Evolutionary conservation across 108 stramenopile genomes (phyloP).

Genomic region (Stephanodiscus triporus): DNA sequence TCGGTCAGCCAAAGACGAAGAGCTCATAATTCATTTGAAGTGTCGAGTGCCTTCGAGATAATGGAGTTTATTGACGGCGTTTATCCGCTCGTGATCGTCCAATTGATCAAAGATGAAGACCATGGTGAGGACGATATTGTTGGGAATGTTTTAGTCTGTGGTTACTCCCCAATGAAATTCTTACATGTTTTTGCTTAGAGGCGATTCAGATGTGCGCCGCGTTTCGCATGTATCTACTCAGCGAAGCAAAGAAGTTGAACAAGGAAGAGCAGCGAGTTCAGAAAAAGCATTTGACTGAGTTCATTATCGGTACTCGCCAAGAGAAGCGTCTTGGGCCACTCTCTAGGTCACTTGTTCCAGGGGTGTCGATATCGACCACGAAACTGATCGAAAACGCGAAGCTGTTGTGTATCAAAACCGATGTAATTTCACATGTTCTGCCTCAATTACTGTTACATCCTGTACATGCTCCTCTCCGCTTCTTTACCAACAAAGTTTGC

Average conservation of each 20-base stretch:
- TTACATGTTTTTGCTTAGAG: not conserved
- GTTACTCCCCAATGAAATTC: not conserved
- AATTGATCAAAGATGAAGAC: conserved; percentile 45
- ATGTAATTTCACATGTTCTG: conserved; percentile 59
- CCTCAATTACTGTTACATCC: conserved; percentile 59
- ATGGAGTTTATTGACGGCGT: conserved; percentile 32
- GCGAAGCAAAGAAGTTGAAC: conserved; percentile 26
- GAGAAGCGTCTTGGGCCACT: conserved; percentile 15
- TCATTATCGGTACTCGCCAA: conserved; percentile 27
- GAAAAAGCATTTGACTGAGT: conserved; percentile 32
- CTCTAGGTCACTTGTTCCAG: conserved; percentile 41
- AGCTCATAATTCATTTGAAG: conserved; percentile 25
- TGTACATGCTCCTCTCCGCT: conserved; percentile 52
- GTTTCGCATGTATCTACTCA: conserved; percentile 46
- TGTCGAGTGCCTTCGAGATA: conserved; percentile 30
- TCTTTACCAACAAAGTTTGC: conserved; percentile 60
- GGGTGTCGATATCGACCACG: conserved; percentile 39
- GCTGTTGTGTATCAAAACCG: conserved; percentile 53
- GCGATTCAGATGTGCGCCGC: conserved; percentile 54
- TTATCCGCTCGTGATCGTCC: conserved; percentile 32
- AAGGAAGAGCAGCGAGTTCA: conserved; percentile 27
- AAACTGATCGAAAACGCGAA: conserved; percentile 59
- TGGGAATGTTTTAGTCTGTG: not conserved
- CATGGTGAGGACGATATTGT: not conserved
- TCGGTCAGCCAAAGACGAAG: conserved; percentile 12